Conservation (phyloP, 2,329 filamentous ascomycete species). For the Cylindrodendrum hubeiense region DNA sequence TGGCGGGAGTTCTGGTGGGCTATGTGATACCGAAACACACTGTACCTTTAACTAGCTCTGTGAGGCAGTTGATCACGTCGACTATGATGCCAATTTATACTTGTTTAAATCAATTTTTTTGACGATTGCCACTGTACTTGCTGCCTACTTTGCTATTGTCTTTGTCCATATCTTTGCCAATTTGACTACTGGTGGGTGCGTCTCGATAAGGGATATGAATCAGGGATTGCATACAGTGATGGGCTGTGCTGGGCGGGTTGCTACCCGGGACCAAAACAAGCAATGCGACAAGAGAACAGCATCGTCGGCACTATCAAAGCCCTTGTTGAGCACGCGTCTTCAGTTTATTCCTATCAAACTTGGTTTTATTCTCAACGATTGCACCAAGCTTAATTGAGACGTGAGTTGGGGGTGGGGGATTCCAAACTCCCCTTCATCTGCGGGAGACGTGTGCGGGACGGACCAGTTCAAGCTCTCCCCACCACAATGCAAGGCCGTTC, state of each 20-base stretch:
- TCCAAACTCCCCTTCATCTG: not conserved
- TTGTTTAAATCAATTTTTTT: conserved; percentile 1
- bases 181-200: not conserved
- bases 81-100: conserved; percentile 29
- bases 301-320: too few species aligned
- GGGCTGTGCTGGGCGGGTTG: too few species aligned
- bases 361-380: too few species aligned
- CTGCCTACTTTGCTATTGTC: not conserved
- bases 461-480: not conserved
- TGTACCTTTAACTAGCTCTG: conserved; percentile 26
- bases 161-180: not conserved
- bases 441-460: too few species aligned
- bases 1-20: conserved; percentile 38
- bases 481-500: not conserved
- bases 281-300: too few species aligned
- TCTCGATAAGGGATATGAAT: too few species aligned
- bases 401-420: not conserved
- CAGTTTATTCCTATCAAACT: too few species aligned
- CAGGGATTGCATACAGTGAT: too few species aligned
- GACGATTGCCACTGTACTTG: not conserved
- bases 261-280: too few species aligned
- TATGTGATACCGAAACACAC: conserved; percentile 30
- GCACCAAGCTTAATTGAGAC: too few species aligned
- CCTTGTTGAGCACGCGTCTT: too few species aligned
- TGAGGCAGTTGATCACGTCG: conserved; percentile 19